Evolutionary conservation across 2,329 filamentous ascomycete genomes (phyloP).

Genomic region (Exophiala calicioides): DNA sequence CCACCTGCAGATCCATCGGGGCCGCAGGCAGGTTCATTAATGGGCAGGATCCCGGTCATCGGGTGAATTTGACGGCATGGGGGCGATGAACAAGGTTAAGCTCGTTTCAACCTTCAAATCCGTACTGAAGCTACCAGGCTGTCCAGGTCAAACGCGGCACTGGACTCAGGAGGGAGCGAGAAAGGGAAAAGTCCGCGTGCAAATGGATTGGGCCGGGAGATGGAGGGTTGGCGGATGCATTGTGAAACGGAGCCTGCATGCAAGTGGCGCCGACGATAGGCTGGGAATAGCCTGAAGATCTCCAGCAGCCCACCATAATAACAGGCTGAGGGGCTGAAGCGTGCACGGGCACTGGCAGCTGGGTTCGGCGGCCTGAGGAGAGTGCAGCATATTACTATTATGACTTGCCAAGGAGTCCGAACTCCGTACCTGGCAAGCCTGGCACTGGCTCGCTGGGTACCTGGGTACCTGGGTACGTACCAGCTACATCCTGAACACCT

Average conservation of each 20-base stretch:
- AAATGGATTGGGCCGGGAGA: slow-evolving; percentile 18
- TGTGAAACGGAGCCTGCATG: slow-evolving; percentile 22
- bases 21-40: not conserved
- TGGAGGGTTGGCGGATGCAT: not conserved
- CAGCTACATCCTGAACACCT: too few relatives aligned
- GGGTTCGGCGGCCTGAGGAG: too few relatives aligned
- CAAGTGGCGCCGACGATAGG: slow-evolving; percentile 16
- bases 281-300: slow-evolving; percentile 12
- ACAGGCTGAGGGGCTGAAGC: too few relatives aligned
- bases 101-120: slow-evolving; percentile 14
- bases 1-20: not conserved
- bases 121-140: not conserved
- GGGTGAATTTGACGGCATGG: slow-evolving; percentile 11
- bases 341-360: too few relatives aligned
- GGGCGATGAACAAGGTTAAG: slow-evolving; percentile 2
- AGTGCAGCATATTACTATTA: too few relatives aligned
- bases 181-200: not conserved
- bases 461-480: too few relatives aligned
- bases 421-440: too few relatives aligned
- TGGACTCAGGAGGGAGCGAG: not conserved
- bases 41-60: not conserved
- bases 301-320: too few relatives aligned
- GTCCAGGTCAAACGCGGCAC: not conserved
- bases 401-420: too few relatives aligned
- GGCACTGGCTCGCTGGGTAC: too few relatives aligned